These are phyloP conservation scores for Alternaria triticina DNA, from an alignment of 2,329 filamentous ascomycete species.

Conservation along the genomic window DNA sequence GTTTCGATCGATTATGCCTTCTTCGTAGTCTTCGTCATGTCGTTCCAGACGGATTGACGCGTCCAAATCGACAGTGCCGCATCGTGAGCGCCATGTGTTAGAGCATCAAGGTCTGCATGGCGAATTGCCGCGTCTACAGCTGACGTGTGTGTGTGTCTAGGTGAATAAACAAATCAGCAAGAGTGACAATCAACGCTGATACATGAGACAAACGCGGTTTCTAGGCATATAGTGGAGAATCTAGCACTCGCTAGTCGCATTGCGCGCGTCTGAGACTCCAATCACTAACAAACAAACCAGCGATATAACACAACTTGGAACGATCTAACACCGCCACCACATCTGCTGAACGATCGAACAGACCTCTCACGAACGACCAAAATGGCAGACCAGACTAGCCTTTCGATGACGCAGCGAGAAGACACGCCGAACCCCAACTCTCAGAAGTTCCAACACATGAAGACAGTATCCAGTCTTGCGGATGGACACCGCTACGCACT, in stretches of 20 bases:
- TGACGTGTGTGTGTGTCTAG: too few species aligned
- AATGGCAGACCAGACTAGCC: neutral
- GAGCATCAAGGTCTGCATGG: neutral
- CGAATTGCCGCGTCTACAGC: too few species aligned
- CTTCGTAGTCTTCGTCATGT: neutral
- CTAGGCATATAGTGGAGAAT: neutral
- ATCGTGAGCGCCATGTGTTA: neutral
- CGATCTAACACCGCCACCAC: too few species aligned
- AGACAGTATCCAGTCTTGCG: neutral
- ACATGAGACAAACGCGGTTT: neutral
- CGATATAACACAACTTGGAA: neutral
- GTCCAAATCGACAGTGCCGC: neutral
- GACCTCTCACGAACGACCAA: too few species aligned
- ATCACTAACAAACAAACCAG: neutral
- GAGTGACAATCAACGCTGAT: neutral
- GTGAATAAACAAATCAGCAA: too few species aligned
- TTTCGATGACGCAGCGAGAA: neutral
- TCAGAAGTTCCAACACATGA: neutral
- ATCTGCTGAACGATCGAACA: neutral
- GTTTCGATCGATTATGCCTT: neutral
- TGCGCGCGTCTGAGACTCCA: neutral
- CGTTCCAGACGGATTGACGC: neutral
- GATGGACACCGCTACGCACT: neutral
- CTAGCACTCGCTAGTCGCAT: neutral
- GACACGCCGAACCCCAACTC: neutral